phyloP scores from a whole-genome alignment of 2,329 filamentous ascomycete species.

The Exophiala calicioides region DNA sequence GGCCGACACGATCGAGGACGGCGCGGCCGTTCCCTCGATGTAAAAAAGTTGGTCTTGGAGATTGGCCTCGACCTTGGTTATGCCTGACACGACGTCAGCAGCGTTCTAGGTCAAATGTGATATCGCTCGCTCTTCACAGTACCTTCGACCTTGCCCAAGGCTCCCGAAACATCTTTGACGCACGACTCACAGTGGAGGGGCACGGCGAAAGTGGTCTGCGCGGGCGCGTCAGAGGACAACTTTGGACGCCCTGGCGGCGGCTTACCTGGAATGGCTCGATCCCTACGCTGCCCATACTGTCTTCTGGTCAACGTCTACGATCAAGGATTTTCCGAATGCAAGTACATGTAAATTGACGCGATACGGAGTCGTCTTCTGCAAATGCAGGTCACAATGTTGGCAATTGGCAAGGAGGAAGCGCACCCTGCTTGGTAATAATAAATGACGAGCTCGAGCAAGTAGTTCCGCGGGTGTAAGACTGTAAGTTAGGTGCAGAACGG shows the following conservation, averaged over 20 bases:
- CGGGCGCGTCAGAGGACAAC: conserved; percentile 25
- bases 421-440: neutral
- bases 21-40: conserved; percentile 84
- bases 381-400: neutral
- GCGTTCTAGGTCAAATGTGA: no score
- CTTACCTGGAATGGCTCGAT: conserved; percentile 51
- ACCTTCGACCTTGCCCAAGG: conserved; percentile 73
- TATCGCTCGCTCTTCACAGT: no score
- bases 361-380: no score
- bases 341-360: no score
- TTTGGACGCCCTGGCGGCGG: conserved; percentile 8
- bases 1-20: conserved; percentile 82
- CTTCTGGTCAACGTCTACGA: no score
- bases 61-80: conserved; percentile 79
- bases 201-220: conserved; percentile 88
- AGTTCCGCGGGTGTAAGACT: no score
- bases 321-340: no score
- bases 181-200: conserved; percentile 89
- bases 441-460: no score
- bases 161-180: conserved; percentile 79
- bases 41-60: conserved; percentile 80
- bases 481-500: no score
- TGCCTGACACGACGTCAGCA: conserved; percentile 55
- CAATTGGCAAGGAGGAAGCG: neutral
- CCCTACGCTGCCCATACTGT: conserved; percentile 31